Base-by-base conservation (phyloP, 495 filamentous ascomycete genomes). In the Aspergillus sclerotiicarbonarius region DNA sequence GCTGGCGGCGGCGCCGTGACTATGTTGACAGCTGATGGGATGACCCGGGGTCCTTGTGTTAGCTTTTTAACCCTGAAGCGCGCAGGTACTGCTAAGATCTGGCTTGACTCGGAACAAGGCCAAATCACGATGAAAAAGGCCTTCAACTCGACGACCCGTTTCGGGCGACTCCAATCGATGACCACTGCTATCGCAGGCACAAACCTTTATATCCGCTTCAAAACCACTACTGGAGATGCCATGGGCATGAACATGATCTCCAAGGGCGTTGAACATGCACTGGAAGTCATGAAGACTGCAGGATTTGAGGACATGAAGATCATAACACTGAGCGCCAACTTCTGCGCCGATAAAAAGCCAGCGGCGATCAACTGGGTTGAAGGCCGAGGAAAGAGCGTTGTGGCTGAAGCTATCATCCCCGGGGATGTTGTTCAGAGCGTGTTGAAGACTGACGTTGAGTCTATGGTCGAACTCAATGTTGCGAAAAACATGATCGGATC, bases 241-340 rank as follows among this genome's bases (percentile, higher is more conserved):
- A 96, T 96, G 92, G 91, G 91, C 47, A 96, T 96, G 92, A 96
- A 96, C 79, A 96, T 96, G 92, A 96, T 96, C 59, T 94, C 90
- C 44, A 96, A 96, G 76, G 91, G 91, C 62, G 90, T 93, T 29
- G 92, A 96, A 73, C 81, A 91, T 65, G 91, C 91, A 30, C 77
- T 96, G 18, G 79, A 80, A 33, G 86, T 92, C 56, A 96, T 96
- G 91, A 84, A 69, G 35, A 88, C 93, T 58, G 76, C 78, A 52
- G 91, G 91, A 20, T 96, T 95, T 57, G 86, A 91, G 2, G 91
- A 96, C 70, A 96, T 96, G 92, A 74, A 81, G 31, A 91, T 92
- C 64, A 84, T 96, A 57, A 86, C 91, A 6, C 79, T 96, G 12
- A 92, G 89, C 33, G 91, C 89, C 16, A 96, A 96, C 69, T 96